phyloP scores from a whole-genome alignment of 441 rosid species.

The Gossypium schwendimanii region DNA sequence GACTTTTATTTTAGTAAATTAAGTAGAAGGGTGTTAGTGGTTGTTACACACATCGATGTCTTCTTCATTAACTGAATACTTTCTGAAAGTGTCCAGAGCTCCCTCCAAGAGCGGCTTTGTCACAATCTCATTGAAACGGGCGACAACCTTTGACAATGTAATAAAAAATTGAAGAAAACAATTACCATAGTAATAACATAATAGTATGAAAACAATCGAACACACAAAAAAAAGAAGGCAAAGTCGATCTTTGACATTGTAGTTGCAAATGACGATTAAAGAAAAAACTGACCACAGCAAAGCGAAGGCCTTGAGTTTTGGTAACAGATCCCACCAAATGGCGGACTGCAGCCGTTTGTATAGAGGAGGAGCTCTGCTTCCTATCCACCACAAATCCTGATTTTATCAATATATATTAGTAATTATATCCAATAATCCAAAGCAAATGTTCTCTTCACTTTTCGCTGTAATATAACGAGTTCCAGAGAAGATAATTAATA shows the following conservation, averaged over 20 bases:
- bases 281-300: conserved; percentile 50
- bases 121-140: conserved; percentile 89
- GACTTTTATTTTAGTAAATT: neutral
- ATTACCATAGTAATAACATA: neutral
- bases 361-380: conserved; percentile 31
- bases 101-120: conserved; percentile 76
- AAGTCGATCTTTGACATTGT: neutral
- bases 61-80: conserved; percentile 71
- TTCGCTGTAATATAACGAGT: neutral
- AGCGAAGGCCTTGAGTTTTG: conserved; percentile 65
- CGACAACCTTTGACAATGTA: conserved; percentile 57
- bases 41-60: conserved; percentile 53
- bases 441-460: neutral
- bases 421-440: neutral
- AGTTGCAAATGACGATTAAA: neutral
- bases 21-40: neutral
- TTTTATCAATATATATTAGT: neutral
- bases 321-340: conserved; percentile 64
- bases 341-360: conserved; percentile 47
- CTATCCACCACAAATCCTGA: conserved; percentile 25
- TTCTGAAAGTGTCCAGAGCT: conserved; percentile 75
- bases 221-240: neutral
- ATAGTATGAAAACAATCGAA: neutral
- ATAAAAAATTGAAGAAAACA: neutral
- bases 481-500: neutral